Percentiles rank a stretch among this genome's conserved stretches.
Evolutionary conservation across 768 basidiomycete genomes (phyloP).

Genomic region (Neoboletus brunneissimus): DNA sequence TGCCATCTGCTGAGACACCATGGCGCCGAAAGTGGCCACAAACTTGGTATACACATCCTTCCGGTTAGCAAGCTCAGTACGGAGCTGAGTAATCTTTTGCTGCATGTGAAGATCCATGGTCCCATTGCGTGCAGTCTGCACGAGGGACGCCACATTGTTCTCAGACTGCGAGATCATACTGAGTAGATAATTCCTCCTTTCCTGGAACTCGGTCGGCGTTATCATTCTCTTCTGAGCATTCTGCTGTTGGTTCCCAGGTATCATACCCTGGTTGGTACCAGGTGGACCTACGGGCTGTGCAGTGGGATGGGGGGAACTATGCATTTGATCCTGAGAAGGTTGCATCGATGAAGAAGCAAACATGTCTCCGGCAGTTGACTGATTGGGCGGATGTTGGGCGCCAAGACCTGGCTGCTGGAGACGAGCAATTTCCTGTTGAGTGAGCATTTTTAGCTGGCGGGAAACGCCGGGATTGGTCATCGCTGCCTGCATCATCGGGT

Average conservation of each 20-base stretch:
- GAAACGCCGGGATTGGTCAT: slow-evolving; percentile 27
- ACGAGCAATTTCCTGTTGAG: slow-evolving; percentile 40
- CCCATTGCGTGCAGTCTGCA: slow-evolving; percentile 11
- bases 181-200: slow-evolving; percentile 17
- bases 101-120: slow-evolving; percentile 17
- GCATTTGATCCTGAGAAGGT: slow-evolving; percentile 42
- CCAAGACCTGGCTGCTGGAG: slow-evolving; percentile 31
- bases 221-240: slow-evolving; percentile 25
- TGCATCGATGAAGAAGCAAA: slow-evolving; percentile 47
- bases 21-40: slow-evolving; percentile 26
- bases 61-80: slow-evolving; percentile 25
- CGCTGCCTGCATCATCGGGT: slow-evolving; percentile 39
- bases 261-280: slow-evolving; percentile 23
- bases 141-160: slow-evolving; percentile 1
- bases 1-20: slow-evolving; percentile 25
- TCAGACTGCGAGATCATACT: slow-evolving; percentile 14
- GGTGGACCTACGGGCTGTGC: slow-evolving; percentile 22
- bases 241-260: slow-evolving; percentile 18
- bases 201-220: slow-evolving; percentile 23
- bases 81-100: slow-evolving; percentile 18
- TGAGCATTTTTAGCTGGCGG: slow-evolving; percentile 44
- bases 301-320: slow-evolving; percentile 45
- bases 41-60: slow-evolving; percentile 43
- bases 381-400: slow-evolving; percentile 38
- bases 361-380: slow-evolving; percentile 41